Evolutionary conservation across 2,329 filamentous ascomycete species (phyloP).

Genomic region (Diaporthe sp.): DNA sequence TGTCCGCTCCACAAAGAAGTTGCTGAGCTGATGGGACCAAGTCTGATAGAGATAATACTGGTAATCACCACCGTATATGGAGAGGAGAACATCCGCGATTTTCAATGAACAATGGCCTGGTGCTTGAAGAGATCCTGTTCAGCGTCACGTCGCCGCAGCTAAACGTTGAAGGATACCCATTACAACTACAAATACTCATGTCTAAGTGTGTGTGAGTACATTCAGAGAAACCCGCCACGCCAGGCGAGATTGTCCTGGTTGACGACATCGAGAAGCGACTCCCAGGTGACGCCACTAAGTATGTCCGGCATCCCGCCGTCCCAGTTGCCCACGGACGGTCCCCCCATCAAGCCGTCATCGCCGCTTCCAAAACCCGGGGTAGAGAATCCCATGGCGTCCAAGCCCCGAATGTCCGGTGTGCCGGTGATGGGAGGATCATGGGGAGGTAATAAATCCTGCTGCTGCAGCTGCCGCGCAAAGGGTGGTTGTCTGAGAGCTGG

Average conservation of each 20-base stretch:
- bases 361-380: not conserved
- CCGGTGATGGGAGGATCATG: not conserved
- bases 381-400: not conserved
- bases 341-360: not conserved
- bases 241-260: constrained; percentile 6
- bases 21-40: not conserved
- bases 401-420: not conserved
- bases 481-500: not conserved
- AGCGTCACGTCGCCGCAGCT: not conserved
- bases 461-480: not conserved
- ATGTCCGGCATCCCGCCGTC: not conserved
- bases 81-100: not conserved
- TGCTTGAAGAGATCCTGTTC: not conserved
- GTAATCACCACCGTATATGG: not conserved
- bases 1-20: not conserved
- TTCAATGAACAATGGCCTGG: not conserved
- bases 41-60: not conserved
- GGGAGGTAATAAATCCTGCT: not conserved
- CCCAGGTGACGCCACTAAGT: not conserved
- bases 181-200: not conserved
- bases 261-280: not conserved
- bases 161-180: not conserved
- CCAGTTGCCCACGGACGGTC: not conserved
- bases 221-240: not conserved
- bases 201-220: not conserved